Base-by-base conservation (phyloP, 306 rosid genomes). In the Mucuna pruriens region DNA sequence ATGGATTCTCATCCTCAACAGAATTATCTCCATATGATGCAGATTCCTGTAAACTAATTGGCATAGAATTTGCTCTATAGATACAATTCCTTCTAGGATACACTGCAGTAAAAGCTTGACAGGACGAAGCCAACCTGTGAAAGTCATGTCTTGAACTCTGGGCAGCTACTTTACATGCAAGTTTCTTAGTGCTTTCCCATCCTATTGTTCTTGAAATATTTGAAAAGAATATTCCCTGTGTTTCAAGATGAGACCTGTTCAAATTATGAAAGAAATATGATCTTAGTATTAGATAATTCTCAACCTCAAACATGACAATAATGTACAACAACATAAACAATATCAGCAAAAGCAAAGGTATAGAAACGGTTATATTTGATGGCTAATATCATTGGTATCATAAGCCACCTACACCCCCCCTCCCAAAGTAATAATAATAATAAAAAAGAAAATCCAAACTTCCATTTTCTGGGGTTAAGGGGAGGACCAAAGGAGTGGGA, bases 201-300 rank as follows among this genome's bases (percentile, higher is more conserved):
- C 74, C 74, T 23, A 64, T 34, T 60, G 84, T 81, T 67, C 85
- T 84, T 33, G 80, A 86, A 60, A 49, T 58, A 66, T 73, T 78
- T 51, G 88, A 74, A 81, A 78, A 77, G 77, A 78, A 81, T 38
- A 77, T 22, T 51, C 84, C 84, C 9, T 62, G 82, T 71, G 84
- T 52, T 60, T 87, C 77, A 1, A 78, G 77, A 78, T 22, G 68
- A 87, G 82, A 69, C 84, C 90, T 81, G 62, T 60, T 67, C 57
- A 81, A 71, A 74, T 68, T 60, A 45, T 7, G 48, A 74, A 61
- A 67, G 74, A 45, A 73, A 60, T 57, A 1, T 6, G 46, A 69
- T 39, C 39, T 68, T 63, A 80, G 62, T 20, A 71, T 61, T 26
- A 29, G 15, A 40, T 64, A 52, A 60, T 2, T 36, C 15, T 11